Evolutionary conservation across 768 basidiomycete genomes (phyloP), one percentile per base, ranked within the genome.

Genomic region (Tricholoma furcatifolium): DNA sequence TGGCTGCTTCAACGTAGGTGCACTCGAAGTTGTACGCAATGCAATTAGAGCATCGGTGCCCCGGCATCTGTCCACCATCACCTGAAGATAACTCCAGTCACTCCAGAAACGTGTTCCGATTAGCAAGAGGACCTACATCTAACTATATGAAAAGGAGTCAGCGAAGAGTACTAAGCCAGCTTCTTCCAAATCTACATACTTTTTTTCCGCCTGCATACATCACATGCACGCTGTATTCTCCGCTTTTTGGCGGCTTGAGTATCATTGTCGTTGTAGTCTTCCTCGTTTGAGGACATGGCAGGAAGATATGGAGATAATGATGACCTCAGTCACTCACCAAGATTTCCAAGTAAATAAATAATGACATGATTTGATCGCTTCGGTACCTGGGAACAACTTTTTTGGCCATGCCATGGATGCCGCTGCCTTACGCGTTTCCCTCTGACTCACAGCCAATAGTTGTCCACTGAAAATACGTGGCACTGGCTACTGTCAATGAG

Each of bases 171-270:
- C 23, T 42, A 35, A n/a, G 52, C 44, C 12, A 43, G 6, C 30
- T 36, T 6, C 36, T n/a, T 34, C 14, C 6, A 32, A 27, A 9
- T 12, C 11, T 3, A 68, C 81, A 56, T 53, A 86, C 89, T 84
- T 72, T 94, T 94, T 76, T 92, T 93, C 52, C 88, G 75, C 34
- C 91, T 75, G 64, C 91, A 93, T 0, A 84, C 79, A 62, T 93
- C 91, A 63, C 91, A 93, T 6, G 90, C 90, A 24, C 90, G 71
- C 67, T 89, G 87, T 27, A 91, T 78, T 56, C 83, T 76, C 35
- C 88, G 70, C 65, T 88, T 89, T 74, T 91, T 91, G 17, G 68
- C 66, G 17, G 70, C 72, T 3, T 71, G 74, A 4, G 62, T 59
- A 0, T 82, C 80, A 6, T 59, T 50, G 20, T 83, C 81, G 62